Base-by-base conservation (phyloP, 1,139 yeast species). In the Suhomyces bolitotheri region DNA sequence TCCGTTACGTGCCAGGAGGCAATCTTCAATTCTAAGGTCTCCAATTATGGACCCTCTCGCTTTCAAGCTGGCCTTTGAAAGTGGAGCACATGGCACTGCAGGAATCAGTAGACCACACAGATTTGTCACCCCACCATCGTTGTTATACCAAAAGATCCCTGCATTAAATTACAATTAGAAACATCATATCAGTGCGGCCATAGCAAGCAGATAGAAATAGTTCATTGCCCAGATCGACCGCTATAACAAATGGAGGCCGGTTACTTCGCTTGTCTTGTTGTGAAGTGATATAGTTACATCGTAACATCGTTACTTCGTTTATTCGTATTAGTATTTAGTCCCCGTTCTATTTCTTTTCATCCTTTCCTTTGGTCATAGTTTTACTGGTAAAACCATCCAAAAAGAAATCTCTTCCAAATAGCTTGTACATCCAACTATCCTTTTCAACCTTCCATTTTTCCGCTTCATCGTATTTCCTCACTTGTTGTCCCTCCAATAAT, bases 381-480 rank as follows among this genome's bases (percentile, higher is more conserved):
- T 57, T 64, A 44, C 74, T 68, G 11, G 76, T 71, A 38, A 67
- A 66, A 13, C 76, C 76, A 38, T 71, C 76, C 36, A 68, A 54
- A 44, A 65, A 71, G 51, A 64, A 69, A 41, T 71, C 76, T 34
- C 50, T 56, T 1, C 76, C 76, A 46, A 71, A 71, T 11, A 70
- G 35, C 43, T 54, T 59, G 46, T 66, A 69, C 64, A 62, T 55
- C 39, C 60, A 46, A 41, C 71, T 64, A 28, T 63, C 53, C 44
- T 54, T 59, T 45, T 71, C 76, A 4, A 57, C 62, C 30, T 51
- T 46, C 69, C 71, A 64, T 44, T 70, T 71, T 45, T 71, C 76
- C 3, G 44, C 58, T 41, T 69, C 74, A 34, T 53, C 64, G 38
- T 61, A 71, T 36, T 56, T 58, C 20, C 75, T 47, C 7, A 64